Conservation (phyloP, 2,329 filamentous ascomycete species). For the Colletotrichum australisinense region DNA sequence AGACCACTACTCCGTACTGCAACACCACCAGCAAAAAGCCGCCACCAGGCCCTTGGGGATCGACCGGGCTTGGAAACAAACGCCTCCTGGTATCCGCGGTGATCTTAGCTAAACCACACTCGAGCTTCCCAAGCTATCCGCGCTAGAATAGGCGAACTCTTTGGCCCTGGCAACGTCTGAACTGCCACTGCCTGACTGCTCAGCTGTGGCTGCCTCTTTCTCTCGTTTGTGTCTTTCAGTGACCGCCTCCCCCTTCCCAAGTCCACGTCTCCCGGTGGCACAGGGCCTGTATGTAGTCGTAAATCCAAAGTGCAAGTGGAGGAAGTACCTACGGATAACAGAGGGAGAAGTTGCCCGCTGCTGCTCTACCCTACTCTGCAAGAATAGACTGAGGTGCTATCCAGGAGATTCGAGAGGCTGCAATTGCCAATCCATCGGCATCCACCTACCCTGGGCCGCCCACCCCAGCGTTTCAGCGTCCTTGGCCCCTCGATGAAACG, state of each 20-base stretch:
- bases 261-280: not conserved
- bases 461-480: slow-evolving; percentile 34
- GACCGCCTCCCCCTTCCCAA: not conserved
- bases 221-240: too few species aligned
- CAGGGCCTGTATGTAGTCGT: not conserved
- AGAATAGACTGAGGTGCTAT: not conserved
- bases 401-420: not conserved
- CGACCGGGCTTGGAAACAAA: slow-evolving; percentile 4
- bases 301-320: not conserved
- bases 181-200: not conserved
- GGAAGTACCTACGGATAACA: not conserved
- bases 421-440: slow-evolving; percentile 10
- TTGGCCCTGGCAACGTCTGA: not conserved
- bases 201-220: not conserved
- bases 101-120: slow-evolving; percentile 5
- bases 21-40: not conserved
- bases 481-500: slow-evolving; percentile 36
- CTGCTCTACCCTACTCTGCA: not conserved
- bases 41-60: not conserved
- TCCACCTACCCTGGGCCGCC: slow-evolving; percentile 26
- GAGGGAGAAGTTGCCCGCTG: not conserved
- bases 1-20: not conserved
- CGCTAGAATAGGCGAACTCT: slow-evolving; percentile 1
- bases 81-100: not conserved
- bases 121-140: not conserved